Evolutionary conservation across 371 early-diverging fungal genomes (phyloP).

Genomic region (Coemansia sp.): DNA sequence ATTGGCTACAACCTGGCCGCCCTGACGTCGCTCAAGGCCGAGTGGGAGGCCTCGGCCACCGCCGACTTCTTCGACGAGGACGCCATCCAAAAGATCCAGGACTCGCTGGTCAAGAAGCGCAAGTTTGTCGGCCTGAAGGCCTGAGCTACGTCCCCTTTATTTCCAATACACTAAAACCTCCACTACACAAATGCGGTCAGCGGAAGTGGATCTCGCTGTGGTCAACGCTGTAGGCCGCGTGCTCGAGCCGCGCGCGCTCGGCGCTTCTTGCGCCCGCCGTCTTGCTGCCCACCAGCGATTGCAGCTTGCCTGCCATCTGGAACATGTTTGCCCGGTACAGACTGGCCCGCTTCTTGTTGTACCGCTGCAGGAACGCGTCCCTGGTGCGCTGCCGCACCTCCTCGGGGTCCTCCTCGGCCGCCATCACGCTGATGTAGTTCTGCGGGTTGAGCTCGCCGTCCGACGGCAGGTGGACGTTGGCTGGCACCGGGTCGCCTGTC

Average conservation of each 20-base stretch:
- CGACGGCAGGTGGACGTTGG: constrained; percentile 28
- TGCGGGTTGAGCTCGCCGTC: constrained; percentile 49
- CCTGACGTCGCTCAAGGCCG: constrained; percentile 65
- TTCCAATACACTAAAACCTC: not conserved
- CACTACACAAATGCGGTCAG: not conserved
- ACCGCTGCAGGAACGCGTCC: constrained; percentile 29
- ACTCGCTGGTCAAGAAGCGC: constrained; percentile 68
- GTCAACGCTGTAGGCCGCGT: constrained; percentile 39
- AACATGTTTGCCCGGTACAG: constrained; percentile 40
- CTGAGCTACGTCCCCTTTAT: constrained; percentile 2
- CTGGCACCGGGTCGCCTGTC: constrained; percentile 42
- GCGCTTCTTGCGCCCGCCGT: constrained; percentile 11
- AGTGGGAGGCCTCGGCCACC: constrained; percentile 70
- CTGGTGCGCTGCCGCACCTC: constrained; percentile 27
- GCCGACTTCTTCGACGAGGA: constrained; percentile 73
- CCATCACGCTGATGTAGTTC: constrained; percentile 24
- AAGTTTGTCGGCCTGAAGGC: constrained; percentile 58
- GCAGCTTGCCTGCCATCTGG: constrained; percentile 22
- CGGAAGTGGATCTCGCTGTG: constrained; percentile 50
- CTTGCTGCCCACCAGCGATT: constrained; percentile 24
- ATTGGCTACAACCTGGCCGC: constrained; percentile 81
- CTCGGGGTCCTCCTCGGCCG: constrained; percentile 32
- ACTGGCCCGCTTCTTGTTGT: constrained; percentile 35
- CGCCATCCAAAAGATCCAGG: constrained; percentile 54
- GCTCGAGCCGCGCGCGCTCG: constrained; percentile 42